phyloP scores from a whole-genome alignment of 108 stramenopile species.

The Stephanodiscus minutulus region DNA sequence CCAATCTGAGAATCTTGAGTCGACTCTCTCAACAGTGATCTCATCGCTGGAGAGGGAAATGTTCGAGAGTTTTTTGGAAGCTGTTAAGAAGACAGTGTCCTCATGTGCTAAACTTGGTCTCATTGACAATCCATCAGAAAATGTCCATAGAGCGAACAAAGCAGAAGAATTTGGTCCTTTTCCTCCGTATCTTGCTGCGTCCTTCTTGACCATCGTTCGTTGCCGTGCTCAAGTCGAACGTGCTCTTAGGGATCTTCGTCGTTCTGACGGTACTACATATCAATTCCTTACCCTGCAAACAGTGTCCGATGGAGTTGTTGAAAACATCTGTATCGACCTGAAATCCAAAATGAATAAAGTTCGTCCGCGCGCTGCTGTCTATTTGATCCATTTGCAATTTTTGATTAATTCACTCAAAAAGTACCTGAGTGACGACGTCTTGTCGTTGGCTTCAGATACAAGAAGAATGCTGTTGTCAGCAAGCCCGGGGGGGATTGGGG shows the following conservation, averaged over 20 bases:
- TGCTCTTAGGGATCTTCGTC: conserved; percentile 69
- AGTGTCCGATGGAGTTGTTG: conserved; percentile 83
- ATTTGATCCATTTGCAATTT: conserved; percentile 82
- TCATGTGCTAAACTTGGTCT: conserved; percentile 73
- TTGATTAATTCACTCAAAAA: conserved; percentile 73
- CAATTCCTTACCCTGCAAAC: conserved; percentile 79
- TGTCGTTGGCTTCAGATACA: conserved; percentile 58
- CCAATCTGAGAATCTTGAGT: conserved; percentile 71
- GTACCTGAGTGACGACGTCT: conserved; percentile 61
- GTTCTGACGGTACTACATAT: conserved; percentile 69
- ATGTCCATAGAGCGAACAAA: conserved; percentile 17
- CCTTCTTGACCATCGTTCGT: conserved; percentile 80
- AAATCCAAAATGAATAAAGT: conserved; percentile 60
- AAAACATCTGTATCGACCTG: conserved; percentile 80
- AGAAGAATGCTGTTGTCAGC: conserved; percentile 66
- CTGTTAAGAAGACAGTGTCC: conserved; percentile 61
- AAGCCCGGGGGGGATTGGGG: conserved; percentile 55
- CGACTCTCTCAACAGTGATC: conserved; percentile 72
- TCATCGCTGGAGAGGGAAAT: conserved; percentile 73
- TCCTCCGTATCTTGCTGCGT: conserved; percentile 82
- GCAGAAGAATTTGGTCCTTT: conserved; percentile 50
- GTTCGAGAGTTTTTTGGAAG: conserved; percentile 89
- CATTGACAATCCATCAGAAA: conserved; percentile 31
- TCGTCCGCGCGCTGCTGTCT: conserved; percentile 70
- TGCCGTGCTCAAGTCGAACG: conserved; percentile 89